These are phyloP conservation scores for Plasmodium chabaudi DNA, from an alignment of 169 alveolate species.

Conservation along the genomic window DNA sequence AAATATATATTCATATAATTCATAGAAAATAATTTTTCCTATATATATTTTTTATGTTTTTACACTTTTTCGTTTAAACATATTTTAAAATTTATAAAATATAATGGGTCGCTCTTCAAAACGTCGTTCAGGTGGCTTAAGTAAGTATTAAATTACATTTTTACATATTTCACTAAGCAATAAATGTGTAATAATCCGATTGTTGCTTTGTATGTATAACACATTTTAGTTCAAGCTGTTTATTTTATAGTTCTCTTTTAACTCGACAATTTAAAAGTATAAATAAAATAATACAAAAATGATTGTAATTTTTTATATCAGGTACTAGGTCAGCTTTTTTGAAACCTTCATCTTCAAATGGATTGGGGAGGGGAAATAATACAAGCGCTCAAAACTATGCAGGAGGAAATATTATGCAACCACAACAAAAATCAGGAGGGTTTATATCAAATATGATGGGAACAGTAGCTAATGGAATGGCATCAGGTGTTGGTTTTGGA, in stretches of 20 bases:
- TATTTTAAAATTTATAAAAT: background rate
- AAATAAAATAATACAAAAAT: background rate
- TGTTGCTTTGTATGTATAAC: background rate
- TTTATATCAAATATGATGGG: conserved; percentile 77
- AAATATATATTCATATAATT: no score
- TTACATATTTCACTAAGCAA: background rate
- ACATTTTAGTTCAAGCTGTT: no score
- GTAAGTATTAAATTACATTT: conserved; percentile 40
- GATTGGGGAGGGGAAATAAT: conserved; percentile 35
- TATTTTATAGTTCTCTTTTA: no score
- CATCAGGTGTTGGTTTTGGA: conserved; percentile 79
- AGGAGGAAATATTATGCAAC: conserved; percentile 60
- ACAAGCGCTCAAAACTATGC: conserved; percentile 57
- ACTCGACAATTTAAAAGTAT: background rate
- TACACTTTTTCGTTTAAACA: no score
- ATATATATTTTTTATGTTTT: no score
- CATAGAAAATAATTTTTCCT: no score
- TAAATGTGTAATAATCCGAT: background rate
- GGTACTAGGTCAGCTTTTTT: conserved; percentile 63
- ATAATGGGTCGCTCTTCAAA: conserved; percentile 76
- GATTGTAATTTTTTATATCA: conserved; percentile 2
- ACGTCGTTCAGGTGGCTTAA: conserved; percentile 66
- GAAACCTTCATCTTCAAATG: conserved; percentile 27
- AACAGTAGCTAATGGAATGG: conserved; percentile 78
- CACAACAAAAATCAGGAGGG: conserved; percentile 41